These are phyloP conservation scores for Chrysopogon serrulatus DNA, from an alignment of 176 grass and related monocot genomes.

Conservation along the genomic window DNA sequence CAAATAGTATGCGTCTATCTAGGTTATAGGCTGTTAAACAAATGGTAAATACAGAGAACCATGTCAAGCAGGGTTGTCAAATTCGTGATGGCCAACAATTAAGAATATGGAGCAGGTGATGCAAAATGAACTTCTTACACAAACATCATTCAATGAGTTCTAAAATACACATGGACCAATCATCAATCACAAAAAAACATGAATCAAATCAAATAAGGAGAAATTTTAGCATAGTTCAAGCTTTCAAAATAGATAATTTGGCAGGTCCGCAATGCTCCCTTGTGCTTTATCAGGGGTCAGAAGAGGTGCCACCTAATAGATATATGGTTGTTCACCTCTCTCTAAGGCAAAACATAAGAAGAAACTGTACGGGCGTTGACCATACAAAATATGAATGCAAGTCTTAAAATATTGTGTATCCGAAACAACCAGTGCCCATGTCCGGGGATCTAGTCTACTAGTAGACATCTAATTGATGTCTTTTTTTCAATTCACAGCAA, in stretches of 20 bases:
- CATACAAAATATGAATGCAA: not conserved
- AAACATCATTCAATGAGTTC: not conserved
- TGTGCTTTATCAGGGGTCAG: not conserved
- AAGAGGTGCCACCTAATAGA: not conserved
- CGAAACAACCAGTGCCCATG: not conserved
- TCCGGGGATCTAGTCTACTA: not conserved
- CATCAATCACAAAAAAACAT: not conserved
- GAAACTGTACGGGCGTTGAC: not conserved
- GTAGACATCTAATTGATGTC: not conserved
- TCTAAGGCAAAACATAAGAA: conserved; percentile 18
- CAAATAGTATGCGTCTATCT: not conserved
- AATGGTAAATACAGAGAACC: not conserved
- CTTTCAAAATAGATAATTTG: conserved; percentile 3
- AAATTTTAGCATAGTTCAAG: not conserved
- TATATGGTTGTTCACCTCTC: conserved; percentile 17
- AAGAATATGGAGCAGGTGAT: not conserved
- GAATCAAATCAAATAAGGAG: not conserved
- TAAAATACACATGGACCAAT: not conserved
- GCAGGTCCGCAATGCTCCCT: not conserved
- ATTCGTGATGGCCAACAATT: not conserved
- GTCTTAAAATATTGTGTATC: conserved; percentile 22
- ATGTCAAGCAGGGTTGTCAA: not conserved
- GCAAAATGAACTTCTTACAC: not conserved
- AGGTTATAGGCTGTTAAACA: not conserved
- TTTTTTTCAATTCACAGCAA: not conserved